These are phyloP conservation scores for Aspergillus bertholletiae DNA, from an alignment of 495 filamentous ascomycete genomes.

Conservation along the genomic window DNA sequence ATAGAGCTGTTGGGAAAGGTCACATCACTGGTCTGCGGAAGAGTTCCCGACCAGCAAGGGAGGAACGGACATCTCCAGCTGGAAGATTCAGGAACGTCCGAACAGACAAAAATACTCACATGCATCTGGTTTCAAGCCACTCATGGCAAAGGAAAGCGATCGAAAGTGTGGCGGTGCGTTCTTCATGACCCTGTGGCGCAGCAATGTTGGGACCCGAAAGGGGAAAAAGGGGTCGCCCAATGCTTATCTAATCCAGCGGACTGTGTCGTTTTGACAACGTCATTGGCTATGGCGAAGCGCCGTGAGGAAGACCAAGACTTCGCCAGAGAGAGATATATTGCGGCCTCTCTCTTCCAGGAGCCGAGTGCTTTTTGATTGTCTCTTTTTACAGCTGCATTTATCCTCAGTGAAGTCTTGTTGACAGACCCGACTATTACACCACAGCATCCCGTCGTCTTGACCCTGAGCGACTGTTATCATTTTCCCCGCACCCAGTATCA, in stretches of 20 bases:
- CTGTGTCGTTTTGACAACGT: neutral
- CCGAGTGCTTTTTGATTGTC: neutral
- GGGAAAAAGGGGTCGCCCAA: neutral
- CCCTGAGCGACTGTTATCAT: neutral
- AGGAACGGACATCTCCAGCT: too few species aligned
- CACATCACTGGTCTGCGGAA: neutral
- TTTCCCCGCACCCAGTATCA: neutral
- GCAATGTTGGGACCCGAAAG: neutral
- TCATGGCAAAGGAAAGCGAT: neutral
- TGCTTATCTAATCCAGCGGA: neutral
- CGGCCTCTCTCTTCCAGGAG: neutral
- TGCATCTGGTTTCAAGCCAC: neutral
- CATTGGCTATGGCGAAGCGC: neutral
- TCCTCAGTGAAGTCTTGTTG: neutral
- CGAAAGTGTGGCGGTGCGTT: neutral
- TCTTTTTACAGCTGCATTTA: neutral
- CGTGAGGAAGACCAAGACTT: neutral
- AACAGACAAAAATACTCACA: neutral
- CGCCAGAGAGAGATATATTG: neutral
- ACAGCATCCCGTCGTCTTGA: neutral
- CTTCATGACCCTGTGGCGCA: neutral
- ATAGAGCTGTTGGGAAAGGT: neutral
- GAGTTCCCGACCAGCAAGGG: neutral
- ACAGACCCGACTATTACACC: neutral
- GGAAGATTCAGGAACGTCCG: too few species aligned